Evolutionary conservation across 2,329 filamentous ascomycete species (phyloP).

Genomic region (Gnomoniopsis sp.): DNA sequence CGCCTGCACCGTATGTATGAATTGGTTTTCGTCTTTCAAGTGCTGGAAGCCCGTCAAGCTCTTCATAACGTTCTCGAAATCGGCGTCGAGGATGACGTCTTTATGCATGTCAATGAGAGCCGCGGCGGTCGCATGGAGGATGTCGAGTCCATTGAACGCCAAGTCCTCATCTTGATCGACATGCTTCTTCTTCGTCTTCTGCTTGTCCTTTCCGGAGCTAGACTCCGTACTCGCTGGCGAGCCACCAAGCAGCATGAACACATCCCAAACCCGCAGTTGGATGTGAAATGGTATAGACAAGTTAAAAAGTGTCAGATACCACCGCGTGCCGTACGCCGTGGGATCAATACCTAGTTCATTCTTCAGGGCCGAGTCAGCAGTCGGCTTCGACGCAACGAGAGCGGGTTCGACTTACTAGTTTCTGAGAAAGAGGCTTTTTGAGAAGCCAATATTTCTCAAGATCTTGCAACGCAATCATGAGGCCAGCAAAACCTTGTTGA

Average conservation of each 20-base stretch:
- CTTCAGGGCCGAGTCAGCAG: slow-evolving; percentile 36
- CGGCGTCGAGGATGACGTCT: slow-evolving; percentile 83
- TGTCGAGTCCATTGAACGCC: slow-evolving; percentile 61
- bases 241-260: slow-evolving; percentile 92
- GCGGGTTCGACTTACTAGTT: slow-evolving; percentile 60
- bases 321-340: slow-evolving; percentile 92
- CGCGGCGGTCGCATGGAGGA: slow-evolving; percentile 85
- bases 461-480: slow-evolving; percentile 82
- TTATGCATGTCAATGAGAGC: slow-evolving; percentile 88
- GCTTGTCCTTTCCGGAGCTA: slow-evolving; percentile 15
- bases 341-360: slow-evolving; percentile 75
- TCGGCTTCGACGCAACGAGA: neutral
- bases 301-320: slow-evolving; percentile 98
- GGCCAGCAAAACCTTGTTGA: slow-evolving; percentile 74
- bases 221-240: slow-evolving; percentile 40
- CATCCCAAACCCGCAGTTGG: slow-evolving; percentile 94
- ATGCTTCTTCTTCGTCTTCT: slow-evolving; percentile 19
- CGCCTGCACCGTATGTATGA: slow-evolving; percentile 72
- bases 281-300: slow-evolving; percentile 92
- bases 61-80: slow-evolving; percentile 99
- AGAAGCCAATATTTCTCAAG: slow-evolving; percentile 83
- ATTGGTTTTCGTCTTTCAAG: slow-evolving; percentile 86
- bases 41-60: slow-evolving; percentile 90
- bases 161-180: neutral
- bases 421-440: slow-evolving; percentile 72